Percentiles rank a stretch among this genome's conserved stretches.
Evolutionary conservation across 768 basidiomycete species (phyloP).

Genomic region (Boletales sp.): DNA sequence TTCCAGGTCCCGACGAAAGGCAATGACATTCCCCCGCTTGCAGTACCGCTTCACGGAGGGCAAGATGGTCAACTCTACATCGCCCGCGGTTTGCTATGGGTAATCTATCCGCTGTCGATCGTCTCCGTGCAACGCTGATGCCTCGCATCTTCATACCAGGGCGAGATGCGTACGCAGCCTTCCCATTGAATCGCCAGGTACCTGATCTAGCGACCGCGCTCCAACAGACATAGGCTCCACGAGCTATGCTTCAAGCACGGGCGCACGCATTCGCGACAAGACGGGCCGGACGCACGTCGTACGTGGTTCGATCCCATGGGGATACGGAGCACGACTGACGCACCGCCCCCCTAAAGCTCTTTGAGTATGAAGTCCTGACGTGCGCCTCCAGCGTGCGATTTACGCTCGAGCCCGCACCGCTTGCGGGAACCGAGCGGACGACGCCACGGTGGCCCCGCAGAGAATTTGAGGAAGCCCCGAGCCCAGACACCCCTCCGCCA

Average conservation of each 20-base stretch:
- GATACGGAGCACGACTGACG: background rate
- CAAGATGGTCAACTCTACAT: constrained; percentile 13
- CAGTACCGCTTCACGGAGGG: constrained; percentile 11
- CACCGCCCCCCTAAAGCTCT: constrained; percentile 4
- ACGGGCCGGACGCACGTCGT: constrained; percentile 9
- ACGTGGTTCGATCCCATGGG: background rate
- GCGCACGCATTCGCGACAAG: constrained; percentile 14
- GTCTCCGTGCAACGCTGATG: constrained; percentile 3
- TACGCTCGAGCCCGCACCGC: background rate
- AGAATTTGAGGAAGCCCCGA: background rate
- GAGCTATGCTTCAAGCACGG: constrained; percentile 5
- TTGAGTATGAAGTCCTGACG: constrained; percentile 22
- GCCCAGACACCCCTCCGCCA: background rate
- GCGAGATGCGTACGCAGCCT: constrained; percentile 15
- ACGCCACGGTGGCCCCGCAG: background rate
- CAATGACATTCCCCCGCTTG: constrained; percentile 17
- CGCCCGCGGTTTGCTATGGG: constrained; percentile 15
- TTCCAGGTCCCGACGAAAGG: constrained; percentile 13
- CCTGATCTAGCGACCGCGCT: background rate
- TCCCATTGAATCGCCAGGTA: background rate
- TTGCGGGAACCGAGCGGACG: background rate
- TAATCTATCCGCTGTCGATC: background rate
- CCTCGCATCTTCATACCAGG: constrained; percentile 2
- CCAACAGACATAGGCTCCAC: constrained; percentile 16
- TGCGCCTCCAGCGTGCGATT: constrained; percentile 19